Percentiles rank a stretch among this genome's conserved stretches.
These are phyloP conservation scores for Arachis hypogaea DNA, from an alignment of 306 rosid genomes.

Conservation along the genomic window DNA sequence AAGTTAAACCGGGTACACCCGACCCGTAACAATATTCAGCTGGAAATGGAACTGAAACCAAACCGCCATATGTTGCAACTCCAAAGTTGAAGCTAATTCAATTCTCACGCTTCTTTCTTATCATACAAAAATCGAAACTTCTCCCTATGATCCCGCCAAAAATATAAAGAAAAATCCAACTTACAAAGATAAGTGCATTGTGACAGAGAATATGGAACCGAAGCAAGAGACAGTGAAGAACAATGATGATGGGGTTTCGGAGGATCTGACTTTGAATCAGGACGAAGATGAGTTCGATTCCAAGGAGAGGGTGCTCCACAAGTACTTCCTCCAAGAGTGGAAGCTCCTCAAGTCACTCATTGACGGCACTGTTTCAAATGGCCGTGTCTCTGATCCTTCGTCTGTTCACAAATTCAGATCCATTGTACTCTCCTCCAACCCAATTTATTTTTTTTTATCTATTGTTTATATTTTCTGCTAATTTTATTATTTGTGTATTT, in stretches of 20 bases:
- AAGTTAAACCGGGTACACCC: neutral
- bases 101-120: neutral
- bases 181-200: neutral
- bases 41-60: neutral
- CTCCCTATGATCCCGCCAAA: neutral
- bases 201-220: conserved; percentile 35
- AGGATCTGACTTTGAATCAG: conserved; percentile 34
- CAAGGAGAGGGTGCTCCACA: conserved; percentile 79
- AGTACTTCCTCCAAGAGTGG: conserved; percentile 96
- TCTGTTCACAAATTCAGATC: conserved; percentile 82
- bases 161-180: neutral
- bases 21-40: neutral
- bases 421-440: conserved; percentile 60
- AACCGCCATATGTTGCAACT: neutral
- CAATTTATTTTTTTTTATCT: neutral
- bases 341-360: conserved; percentile 72
- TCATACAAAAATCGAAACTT: neutral
- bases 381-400: conserved; percentile 61
- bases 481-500: neutral
- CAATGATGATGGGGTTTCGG: conserved; percentile 31
- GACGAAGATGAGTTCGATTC: conserved; percentile 81
- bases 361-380: conserved; percentile 68
- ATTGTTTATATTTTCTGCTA: neutral
- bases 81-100: neutral
- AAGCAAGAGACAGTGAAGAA: conserved; percentile 38